Evolutionary conservation across 768 basidiomycete genomes (phyloP).

Genomic region (Lactarius tabidus): DNA sequence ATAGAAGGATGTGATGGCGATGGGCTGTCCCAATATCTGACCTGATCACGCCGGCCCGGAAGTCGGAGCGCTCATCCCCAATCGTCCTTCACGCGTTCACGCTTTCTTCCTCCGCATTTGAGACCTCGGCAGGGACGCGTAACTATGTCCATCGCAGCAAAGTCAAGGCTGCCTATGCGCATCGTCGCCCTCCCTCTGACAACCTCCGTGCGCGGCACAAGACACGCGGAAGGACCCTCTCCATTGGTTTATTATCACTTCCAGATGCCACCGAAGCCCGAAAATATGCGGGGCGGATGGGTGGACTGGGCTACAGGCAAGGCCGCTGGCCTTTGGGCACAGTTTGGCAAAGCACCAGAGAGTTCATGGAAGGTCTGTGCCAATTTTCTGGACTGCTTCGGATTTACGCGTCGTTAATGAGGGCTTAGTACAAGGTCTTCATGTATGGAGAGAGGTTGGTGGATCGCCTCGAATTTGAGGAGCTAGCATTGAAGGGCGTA

Average conservation of each 20-base stretch:
- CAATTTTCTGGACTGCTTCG: neutral
- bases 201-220: slow-evolving; percentile 25
- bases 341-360: slow-evolving; percentile 60
- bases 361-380: slow-evolving; percentile 68
- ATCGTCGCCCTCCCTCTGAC: slow-evolving; percentile 47
- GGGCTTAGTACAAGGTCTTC: slow-evolving; percentile 53
- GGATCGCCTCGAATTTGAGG: slow-evolving; percentile 76
- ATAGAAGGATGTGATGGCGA: too few species aligned
- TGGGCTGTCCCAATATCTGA: too few species aligned
- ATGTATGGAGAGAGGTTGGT: slow-evolving; percentile 62
- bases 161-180: slow-evolving; percentile 35
- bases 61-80: neutral
- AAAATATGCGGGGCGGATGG: slow-evolving; percentile 37
- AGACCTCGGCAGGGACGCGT: neutral
- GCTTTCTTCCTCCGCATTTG: neutral
- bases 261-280: slow-evolving; percentile 30
- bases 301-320: slow-evolving; percentile 49
- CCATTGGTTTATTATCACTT: slow-evolving; percentile 44
- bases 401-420: neutral
- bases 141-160: slow-evolving; percentile 22
- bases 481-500: slow-evolving; percentile 67
- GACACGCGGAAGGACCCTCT: slow-evolving; percentile 4
- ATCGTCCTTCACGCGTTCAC: neutral
- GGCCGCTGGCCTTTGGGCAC: slow-evolving; percentile 55
- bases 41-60: neutral